Evolutionary conservation across 2,329 filamentous ascomycete species (phyloP).

Genomic region (Penicillium brevicompactum): DNA sequence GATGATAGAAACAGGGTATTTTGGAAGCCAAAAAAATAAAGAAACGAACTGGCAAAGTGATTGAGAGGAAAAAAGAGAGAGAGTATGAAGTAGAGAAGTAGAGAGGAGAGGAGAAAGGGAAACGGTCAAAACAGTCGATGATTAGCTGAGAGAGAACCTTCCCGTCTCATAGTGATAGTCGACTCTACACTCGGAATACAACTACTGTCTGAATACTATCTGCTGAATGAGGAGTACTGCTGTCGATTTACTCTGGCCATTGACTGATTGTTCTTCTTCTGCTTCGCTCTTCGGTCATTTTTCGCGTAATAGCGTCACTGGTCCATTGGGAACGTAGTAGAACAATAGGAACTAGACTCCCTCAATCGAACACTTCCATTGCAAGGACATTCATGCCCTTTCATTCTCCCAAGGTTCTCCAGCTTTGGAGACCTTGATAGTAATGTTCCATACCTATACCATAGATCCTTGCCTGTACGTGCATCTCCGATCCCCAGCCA

Average conservation of each 20-base stretch:
- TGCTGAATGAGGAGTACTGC: no score
- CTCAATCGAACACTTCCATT: no score
- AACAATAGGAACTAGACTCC: no score
- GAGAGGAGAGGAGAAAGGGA: conserved; percentile 1
- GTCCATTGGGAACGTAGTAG: no score
- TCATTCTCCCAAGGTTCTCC: background rate
- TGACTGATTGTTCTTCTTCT: no score
- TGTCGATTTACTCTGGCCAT: no score
- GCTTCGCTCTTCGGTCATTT: no score
- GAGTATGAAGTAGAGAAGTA: background rate
- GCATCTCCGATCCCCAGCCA: conserved; percentile 9
- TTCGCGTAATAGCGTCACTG: no score
- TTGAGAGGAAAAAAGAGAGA: background rate
- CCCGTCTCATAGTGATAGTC: background rate
- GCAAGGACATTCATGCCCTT: background rate
- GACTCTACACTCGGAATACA: background rate
- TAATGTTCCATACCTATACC: background rate
- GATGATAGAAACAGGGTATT: background rate
- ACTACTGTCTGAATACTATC: background rate
- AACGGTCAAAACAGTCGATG: conserved; percentile 11
- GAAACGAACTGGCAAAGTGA: background rate
- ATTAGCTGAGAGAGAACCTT: conserved; percentile 7
- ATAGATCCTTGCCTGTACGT: background rate
- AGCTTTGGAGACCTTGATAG: background rate
- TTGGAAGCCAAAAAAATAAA: background rate